phyloP scores from a whole-genome alignment of 305 asterid species.

The Euphrasia arctica region DNA sequence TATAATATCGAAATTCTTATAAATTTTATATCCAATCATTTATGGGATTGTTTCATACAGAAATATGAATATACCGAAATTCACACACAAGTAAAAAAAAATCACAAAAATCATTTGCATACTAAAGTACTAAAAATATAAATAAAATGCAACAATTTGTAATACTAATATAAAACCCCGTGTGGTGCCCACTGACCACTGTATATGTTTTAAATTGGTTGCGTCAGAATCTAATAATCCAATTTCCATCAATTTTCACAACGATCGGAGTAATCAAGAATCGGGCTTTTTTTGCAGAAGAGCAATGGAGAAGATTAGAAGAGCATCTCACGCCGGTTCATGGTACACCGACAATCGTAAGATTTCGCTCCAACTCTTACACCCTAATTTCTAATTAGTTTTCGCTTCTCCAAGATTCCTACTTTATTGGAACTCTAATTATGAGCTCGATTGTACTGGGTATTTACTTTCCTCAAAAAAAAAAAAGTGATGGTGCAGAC shows the following conservation, averaged over 20 bases:
- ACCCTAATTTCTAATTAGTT: not conserved
- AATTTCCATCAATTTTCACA: slow-evolving; percentile 2
- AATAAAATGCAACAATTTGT: not conserved
- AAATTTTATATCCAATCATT: no score
- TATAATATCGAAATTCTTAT: no score
- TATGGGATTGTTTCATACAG: no score
- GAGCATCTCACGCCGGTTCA: slow-evolving; percentile 97
- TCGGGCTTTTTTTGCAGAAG: slow-evolving; percentile 42
- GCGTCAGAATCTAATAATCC: not conserved
- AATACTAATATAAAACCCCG: not conserved
- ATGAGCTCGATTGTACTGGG: not conserved
- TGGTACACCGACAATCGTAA: slow-evolving; percentile 96
- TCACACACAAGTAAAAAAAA: no score
- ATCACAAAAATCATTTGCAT: no score
- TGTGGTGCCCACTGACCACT: not conserved
- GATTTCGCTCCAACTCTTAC: slow-evolving; percentile 14
- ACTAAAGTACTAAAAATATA: no score
- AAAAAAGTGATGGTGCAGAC: not conserved
- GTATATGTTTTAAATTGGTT: not conserved
- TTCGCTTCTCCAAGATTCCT: slow-evolving; percentile 8
- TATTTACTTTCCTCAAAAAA: not conserved
- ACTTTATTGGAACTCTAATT: not conserved
- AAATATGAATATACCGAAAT: no score
- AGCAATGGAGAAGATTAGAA: slow-evolving; percentile 72
- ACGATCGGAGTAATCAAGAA: not conserved